Conservation (phyloP, 1,284 basidiomycete genomes). For the Cutaneotrichosporon sp. region DNA sequence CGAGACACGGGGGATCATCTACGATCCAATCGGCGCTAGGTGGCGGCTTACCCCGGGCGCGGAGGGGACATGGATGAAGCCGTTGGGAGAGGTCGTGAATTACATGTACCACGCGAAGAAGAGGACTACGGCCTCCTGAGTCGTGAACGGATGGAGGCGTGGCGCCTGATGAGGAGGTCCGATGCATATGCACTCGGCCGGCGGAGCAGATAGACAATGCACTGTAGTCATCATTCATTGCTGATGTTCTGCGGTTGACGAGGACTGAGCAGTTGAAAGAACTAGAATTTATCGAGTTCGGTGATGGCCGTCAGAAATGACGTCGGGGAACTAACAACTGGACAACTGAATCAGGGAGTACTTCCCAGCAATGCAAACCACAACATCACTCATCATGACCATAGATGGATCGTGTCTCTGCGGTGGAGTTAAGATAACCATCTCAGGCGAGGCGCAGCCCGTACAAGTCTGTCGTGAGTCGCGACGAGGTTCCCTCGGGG, state of each 20-base stretch:
- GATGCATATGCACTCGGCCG: no score
- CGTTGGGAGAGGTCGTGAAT: conserved; percentile 42
- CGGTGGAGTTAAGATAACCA: neutral
- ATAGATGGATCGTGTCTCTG: neutral
- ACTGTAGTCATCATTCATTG: no score
- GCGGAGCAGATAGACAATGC: no score
- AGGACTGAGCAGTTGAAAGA: no score
- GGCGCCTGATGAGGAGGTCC: no score
- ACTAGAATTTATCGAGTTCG: no score
- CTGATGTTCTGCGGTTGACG: no score
- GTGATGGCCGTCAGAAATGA: no score
- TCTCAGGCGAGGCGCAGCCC: neutral
- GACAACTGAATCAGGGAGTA: no score
- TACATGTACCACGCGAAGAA: conserved; percentile 49
- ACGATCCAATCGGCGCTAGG: conserved; percentile 66
- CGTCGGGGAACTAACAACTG: no score
- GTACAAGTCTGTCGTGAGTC: conserved; percentile 1
- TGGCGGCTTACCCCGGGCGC: conserved; percentile 67
- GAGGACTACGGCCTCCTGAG: neutral
- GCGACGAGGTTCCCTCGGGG: no score
- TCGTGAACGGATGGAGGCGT: no score
- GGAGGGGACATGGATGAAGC: conserved; percentile 55
- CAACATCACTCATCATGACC: neutral
- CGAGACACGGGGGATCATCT: conserved; percentile 75
- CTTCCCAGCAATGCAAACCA: neutral